Evolutionary conservation across 371 early-diverging fungal genomes (phyloP), one percentile per base, ranked within the genome.

Genomic region (Syncephalastrum contaminatum): DNA sequence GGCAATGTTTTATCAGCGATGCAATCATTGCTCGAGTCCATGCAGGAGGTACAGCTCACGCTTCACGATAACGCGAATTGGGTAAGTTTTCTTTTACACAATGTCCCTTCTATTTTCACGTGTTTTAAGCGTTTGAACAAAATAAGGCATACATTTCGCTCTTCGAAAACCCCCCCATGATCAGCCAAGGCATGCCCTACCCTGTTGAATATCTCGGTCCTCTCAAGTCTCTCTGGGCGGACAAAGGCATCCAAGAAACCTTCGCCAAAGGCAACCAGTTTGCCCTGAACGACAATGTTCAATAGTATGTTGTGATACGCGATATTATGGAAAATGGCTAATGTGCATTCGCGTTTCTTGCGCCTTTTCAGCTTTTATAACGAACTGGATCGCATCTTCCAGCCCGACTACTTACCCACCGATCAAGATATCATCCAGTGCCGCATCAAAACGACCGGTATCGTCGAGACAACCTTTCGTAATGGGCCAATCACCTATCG

Each of bases 351-450:
- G 15, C 4, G 8, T 40, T 40, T 53, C 48, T 18, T 15, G 4
- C 22, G 22, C 45, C 36, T 42, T 14, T 48, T n/a, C 43, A 84
- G 82, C 74, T 96, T 92, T 78, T 95, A 92, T 72, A 87, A 92
- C 50, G 69, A 86, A 18, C 72, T 96, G 2, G 93, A 93, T 48
- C 85, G 93, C 20, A 80, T 97, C 46, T 85, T 86, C 56, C 66
- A 63, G 20, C 77, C 81, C 2, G 75, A 77, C 44, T 96, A 91
- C 67, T 56, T 81, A n/a, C 96, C 96, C 13, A 85, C 88, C 18
- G 94, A 95, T 63, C 93, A 94, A 64, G 94, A 93, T 63, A 88
- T 93, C 43, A 72, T 93, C 60, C 81, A 90, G 36, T 88, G 89
- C 58, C 82, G 94, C 45, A 56, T 60, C 20, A 64, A 64, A 40